These are phyloP conservation scores for Bertia moriformis DNA, from an alignment of 2,329 filamentous ascomycete genomes.

Conservation along the genomic window DNA sequence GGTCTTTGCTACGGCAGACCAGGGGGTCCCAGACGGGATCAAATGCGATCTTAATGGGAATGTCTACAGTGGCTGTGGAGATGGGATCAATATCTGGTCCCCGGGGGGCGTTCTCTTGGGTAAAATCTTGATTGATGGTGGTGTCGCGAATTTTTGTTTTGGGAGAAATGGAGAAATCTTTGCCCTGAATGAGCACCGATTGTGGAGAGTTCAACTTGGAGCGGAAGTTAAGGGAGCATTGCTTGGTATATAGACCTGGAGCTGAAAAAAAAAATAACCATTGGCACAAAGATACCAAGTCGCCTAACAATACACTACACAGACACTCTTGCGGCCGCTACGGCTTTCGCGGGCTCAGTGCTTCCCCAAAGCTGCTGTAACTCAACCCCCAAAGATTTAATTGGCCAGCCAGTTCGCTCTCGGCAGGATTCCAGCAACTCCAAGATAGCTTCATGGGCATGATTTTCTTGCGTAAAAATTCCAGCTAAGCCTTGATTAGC, in stretches of 20 bases:
- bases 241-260: background rate
- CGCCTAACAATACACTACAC: too few relatives aligned
- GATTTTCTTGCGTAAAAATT: background rate
- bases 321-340: too few relatives aligned
- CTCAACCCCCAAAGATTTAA: slow-evolving; percentile 7
- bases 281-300: too few relatives aligned
- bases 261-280: too few relatives aligned
- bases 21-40: slow-evolving; percentile 27
- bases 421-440: slow-evolving; percentile 7
- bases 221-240: background rate
- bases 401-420: slow-evolving; percentile 9
- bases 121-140: slow-evolving; percentile 21
- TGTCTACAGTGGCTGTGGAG: slow-evolving; percentile 32
- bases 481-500: too few relatives aligned
- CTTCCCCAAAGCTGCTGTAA: slow-evolving; percentile 6
- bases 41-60: slow-evolving; percentile 38
- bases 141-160: slow-evolving; percentile 28
- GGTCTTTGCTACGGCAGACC: slow-evolving; percentile 32
- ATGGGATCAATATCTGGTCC: slow-evolving; percentile 34
- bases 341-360: too few relatives aligned
- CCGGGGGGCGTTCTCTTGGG: slow-evolving; percentile 26
- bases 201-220: slow-evolving; percentile 25
- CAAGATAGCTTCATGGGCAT: slow-evolving; percentile 5
- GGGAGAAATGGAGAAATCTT: slow-evolving; percentile 25
- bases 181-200: slow-evolving; percentile 26